These are phyloP conservation scores for Gloeostereum incarnatum DNA, from an alignment of 768 basidiomycete species.

Conservation along the genomic window DNA sequence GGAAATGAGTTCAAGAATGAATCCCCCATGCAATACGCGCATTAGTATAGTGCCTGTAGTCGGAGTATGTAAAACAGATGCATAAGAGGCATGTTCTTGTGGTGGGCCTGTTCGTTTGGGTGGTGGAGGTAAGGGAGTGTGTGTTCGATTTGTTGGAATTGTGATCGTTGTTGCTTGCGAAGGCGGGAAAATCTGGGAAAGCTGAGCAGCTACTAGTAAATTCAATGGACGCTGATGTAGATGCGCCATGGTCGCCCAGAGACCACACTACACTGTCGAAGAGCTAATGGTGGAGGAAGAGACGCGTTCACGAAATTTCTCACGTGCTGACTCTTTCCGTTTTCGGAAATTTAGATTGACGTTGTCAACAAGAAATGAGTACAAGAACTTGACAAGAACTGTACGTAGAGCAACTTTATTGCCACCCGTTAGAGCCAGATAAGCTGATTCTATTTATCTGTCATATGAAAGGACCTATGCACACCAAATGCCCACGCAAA, in stretches of 20 bases:
- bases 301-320: background rate
- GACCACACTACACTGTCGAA: background rate
- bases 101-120: conserved; percentile 28
- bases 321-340: background rate
- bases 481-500: too few species aligned
- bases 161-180: conserved; percentile 39
- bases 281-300: background rate
- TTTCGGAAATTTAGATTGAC: background rate
- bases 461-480: too few species aligned
- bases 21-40: conserved; percentile 65
- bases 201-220: conserved; percentile 49
- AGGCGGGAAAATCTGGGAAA: conserved; percentile 54
- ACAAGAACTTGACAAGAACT: background rate
- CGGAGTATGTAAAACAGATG: conserved; percentile 46
- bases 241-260: conserved; percentile 13
- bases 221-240: too few species aligned
- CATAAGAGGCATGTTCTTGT: conserved; percentile 72
- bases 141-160: conserved; percentile 51
- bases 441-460: too few species aligned
- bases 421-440: too few species aligned
- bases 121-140: conserved; percentile 34
- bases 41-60: conserved; percentile 58
- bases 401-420: too few species aligned
- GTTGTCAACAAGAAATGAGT: background rate
- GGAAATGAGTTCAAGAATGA: conserved; percentile 72